phyloP scores from a whole-genome alignment of 1,139 yeast species.

The Candida sanyaensis region DNA sequence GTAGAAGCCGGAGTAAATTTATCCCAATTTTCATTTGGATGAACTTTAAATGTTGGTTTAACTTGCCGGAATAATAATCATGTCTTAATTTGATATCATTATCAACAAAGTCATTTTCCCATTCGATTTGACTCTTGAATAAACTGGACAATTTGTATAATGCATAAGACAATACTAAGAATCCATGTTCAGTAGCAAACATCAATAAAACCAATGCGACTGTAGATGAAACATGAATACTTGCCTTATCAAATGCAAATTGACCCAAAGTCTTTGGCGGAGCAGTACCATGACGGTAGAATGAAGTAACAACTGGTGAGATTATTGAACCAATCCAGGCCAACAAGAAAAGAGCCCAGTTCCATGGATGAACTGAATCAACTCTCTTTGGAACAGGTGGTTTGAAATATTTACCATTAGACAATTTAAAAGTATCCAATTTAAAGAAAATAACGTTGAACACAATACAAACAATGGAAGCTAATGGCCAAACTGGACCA shows the following conservation, averaged over 20 bases:
- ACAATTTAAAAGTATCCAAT: constrained; percentile 48
- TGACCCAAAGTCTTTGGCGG: constrained; percentile 47
- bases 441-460: constrained; percentile 55
- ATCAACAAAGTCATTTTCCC: constrained; percentile 38
- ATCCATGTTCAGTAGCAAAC: constrained; percentile 59
- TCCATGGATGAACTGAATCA: constrained; percentile 81
- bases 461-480: constrained; percentile 67
- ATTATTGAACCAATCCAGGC: constrained; percentile 78
- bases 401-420: constrained; percentile 55
- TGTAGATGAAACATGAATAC: constrained; percentile 42
- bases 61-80: constrained; percentile 33
- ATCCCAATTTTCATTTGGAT: constrained; percentile 30
- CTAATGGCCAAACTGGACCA: constrained; percentile 91
- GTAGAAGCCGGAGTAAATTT: constrained; percentile 20
- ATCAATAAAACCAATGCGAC: constrained; percentile 52
- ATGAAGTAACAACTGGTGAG: constrained; percentile 68
- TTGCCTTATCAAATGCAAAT: constrained; percentile 43
- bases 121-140: constrained; percentile 36
- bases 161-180: constrained; percentile 36
- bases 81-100: constrained; percentile 43
- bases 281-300: constrained; percentile 62
- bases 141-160: constrained; percentile 31
- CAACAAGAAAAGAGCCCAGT: constrained; percentile 59
- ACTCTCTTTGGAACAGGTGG: constrained; percentile 69
- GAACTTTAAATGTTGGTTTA: constrained; percentile 19